A percentile compares a stretch with the other conserved stretches of the same genome.
These are phyloP conservation scores for Penicillium psychrosexuale DNA, from an alignment of 2,329 filamentous ascomycete genomes.

Conservation along the genomic window DNA sequence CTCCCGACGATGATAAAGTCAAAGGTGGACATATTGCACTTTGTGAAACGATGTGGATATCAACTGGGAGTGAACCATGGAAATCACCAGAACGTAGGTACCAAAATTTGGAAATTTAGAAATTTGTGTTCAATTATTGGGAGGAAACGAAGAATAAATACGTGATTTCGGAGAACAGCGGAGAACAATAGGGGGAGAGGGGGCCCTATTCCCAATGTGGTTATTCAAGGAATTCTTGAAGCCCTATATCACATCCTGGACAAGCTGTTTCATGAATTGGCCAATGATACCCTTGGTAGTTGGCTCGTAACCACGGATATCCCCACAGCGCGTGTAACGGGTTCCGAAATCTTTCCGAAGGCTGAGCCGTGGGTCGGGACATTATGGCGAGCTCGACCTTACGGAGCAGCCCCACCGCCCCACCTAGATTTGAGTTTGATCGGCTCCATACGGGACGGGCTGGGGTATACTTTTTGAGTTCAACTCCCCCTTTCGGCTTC, in stretches of 20 bases:
- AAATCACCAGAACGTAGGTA: background rate
- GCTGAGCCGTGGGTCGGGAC: background rate
- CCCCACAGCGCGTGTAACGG: background rate
- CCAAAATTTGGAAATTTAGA: too few relatives aligned
- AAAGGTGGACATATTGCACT: constrained; percentile 12
- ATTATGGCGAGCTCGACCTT: too few relatives aligned
- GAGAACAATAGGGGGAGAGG: background rate
- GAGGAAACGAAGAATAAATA: background rate
- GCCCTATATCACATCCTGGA: background rate
- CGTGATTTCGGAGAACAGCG: background rate
- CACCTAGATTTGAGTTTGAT: too few relatives aligned
- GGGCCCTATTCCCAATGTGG: background rate
- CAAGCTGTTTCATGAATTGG: background rate
- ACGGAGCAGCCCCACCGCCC: too few relatives aligned
- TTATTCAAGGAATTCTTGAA: background rate
- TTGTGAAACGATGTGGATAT: background rate
- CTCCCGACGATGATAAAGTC: constrained; percentile 19
- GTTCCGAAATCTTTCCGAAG: too few relatives aligned
- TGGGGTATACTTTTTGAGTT: too few relatives aligned
- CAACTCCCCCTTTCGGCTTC: too few relatives aligned
- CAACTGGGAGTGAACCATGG: background rate
- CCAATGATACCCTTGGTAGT: background rate
- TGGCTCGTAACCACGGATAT: background rate
- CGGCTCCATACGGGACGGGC: too few relatives aligned
- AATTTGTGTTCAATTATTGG: background rate